Evolutionary conservation across 2,329 filamentous ascomycete species (phyloP), one percentile per base, ranked within the genome.

Genomic region (Trichoderma sp.): DNA sequence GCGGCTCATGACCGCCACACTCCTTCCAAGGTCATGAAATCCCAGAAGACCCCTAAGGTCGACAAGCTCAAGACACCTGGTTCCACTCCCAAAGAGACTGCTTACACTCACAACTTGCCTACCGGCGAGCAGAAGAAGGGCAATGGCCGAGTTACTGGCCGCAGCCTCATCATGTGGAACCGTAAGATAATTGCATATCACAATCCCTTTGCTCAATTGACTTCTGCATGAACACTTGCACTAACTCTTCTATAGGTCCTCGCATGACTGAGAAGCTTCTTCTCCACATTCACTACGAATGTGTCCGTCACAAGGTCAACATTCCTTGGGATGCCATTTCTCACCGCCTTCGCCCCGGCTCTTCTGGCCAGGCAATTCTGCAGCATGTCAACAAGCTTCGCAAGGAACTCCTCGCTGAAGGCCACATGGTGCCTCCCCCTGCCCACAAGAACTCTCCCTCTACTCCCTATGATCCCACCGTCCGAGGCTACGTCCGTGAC

Each of bases 241-340:
- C 70, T 43, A n/a, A 58, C 20, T 39, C 17, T 65, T 57, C 11
- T 7, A 3, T 61, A 86, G 84, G 83, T 1, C 80, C 82, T 11
- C 81, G 84, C 11, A 86, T 86, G 82, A 76, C 79, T 0, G 84
- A 86, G 47, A 86, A 85, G 74, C 73, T 85, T 0, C 71, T 85
- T 0, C 76, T 85, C 0, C 75, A 81, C 69, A 73, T 85, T 0
- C 76, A 81, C 12, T 85, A 83, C 39, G 84, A 85, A 73, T 80
- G 77, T 43, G 70, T 72, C 13, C 74, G 79, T 6, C 74, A 78
- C 62, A 77, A 77, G 32, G 74, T 81, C 28, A 75, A 78, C 1
- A 12, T 85, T 0, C 82, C 83, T 0, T 85, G 82, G 82, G 79
- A 83, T 15, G 66, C 74, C 0, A 78, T 84, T 55, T 82, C 82